Evolutionary conservation across 352 stramenopile genomes (phyloP), one percentile per base, ranked within the genome.

Genomic region (Saprolegnia parasitica): DNA sequence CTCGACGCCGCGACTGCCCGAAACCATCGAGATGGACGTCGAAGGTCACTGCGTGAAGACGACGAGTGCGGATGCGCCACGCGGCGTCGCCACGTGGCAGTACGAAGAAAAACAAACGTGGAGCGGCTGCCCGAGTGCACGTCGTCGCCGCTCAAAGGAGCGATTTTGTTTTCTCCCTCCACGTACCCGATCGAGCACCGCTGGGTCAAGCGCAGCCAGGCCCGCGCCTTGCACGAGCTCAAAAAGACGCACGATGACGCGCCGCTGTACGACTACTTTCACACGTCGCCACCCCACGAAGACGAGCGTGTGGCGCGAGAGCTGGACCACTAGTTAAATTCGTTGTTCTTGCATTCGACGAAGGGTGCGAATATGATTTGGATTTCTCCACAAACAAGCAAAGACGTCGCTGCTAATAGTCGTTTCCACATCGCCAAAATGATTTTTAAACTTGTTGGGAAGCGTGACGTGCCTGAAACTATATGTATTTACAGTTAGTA

Each of bases 131-230:
- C 13, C 42, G 42, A 60, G 52, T n/a, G 24, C 11, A 3, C 52
- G 35, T 42, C 35, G 20, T 18, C 35, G 11, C 13, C 13, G 20
- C 52, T 60, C 16, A 24, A 16, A 16, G 52, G 52, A 21, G 52
- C 52, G 13, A 60, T 60, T 42, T 11, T 60, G 35, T 60, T 42
- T 24, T 60, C 52, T 11, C 24, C 52, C 11, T 40, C 52, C 11
- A 42, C 52, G 35, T 42, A 42, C 35, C 52, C 52, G 35, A 24
- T 60, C 24, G 52, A 60, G 35, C 24, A 60, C 24, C 24, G 35
- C 11, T 60, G 52, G 52, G 9, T 60, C 52, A 60, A 60, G 35
- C 52, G 52, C 24, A 60, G 52, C 52, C 52, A 60, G 8, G 52
- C 52, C 11, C 24, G 52, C 11, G 52, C 52, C 13, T 18, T 60